Base-by-base conservation (phyloP, 2,329 filamentous ascomycete species). In the Samsoniella hepiali region DNA sequence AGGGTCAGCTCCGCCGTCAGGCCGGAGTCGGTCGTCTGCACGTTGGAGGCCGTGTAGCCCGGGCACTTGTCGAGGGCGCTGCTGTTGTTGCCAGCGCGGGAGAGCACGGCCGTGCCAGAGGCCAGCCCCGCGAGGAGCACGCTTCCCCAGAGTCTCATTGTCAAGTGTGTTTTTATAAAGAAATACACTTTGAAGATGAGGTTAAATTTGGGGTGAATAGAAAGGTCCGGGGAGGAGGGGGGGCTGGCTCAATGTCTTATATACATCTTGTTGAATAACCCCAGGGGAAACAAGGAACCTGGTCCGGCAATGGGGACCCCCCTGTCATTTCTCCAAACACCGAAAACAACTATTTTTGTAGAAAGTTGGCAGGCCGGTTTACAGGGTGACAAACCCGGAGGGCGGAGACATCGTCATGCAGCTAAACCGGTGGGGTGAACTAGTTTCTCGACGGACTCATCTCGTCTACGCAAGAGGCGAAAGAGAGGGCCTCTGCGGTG, bases 41-140 rank as follows among this genome's bases (percentile, higher is more conserved):
- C 78, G 69, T 87, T 84, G 3, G 81, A 83, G 2, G 87, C 88
- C 27, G 71, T 79, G 74, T 91, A 91, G 11, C 88, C 88, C 1
- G 87, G 86, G 69, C 88, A 91, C n/a, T 62, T 78, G 10, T 77
- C 65, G 59, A 70, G 38, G 44, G 55, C 17, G 68, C 67, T 5
- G 65, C 55, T n/a, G 63, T 44, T 5, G 66, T 63, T 17, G 63
- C 69, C 0, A 15, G 11, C 4, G 68, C 69, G 67, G 63, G 64
- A 44, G 29, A 69, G 49, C 38, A 57, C 10, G 53, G 64, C 64
- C 5, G 64, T 64, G 11, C 65, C 67, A 36, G 68, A 69, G 47
- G 64, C 65, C 34, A 68, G 65, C 40, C 68, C 67, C 5, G 67
- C 60, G 31, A 66, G 66, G 11, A 69, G 11, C 45, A 68, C 49